Evolutionary conservation across 306 rosid species (phyloP), one percentile per base, ranked within the genome.

Genomic region (Medicago ruthenica): DNA sequence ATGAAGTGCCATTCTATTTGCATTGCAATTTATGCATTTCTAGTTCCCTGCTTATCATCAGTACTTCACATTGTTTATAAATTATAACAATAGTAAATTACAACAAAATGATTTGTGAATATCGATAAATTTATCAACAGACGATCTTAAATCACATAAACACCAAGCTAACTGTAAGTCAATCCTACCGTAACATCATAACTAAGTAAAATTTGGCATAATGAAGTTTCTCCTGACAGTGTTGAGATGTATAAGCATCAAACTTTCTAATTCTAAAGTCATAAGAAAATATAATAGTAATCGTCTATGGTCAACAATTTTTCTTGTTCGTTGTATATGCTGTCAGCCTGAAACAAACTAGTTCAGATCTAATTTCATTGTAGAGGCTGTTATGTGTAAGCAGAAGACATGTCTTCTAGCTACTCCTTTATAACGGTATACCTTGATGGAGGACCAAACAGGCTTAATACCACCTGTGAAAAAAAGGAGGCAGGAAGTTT

Each of bases 401-500:
- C 80, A 8, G 80, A 41, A 63, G 85, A 54, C 55, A 73, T 76
- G 48, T 73, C 86, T 22, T 81, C 88, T 61, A 13, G 76, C 76
- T 74, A 78, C 62, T 84, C 80, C 74, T 78, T 83, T 8, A 55
- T 41, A 47, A 53, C 74, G 57, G 71, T 67, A 67, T 77, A 76
- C 79, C 79, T 88, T 18, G 89, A 63, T 24, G 89, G 88, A 72
- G 98, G 97, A 70, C 98, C 98, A 78, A 92, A 74, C 87, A 95
- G 39, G 68, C 98, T 95, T 86, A 95, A 82, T 11, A 83, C 60
- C 53, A 95, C 98, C 98, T 95, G 88, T 45, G 36, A 45, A 79
- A 71, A 84, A 34, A 45, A 47, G 34, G 48, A 39, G 67, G 63
- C 62, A 55, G 60, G 22, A 42, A 74, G 67, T 39, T 37, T 77